A percentile compares a stretch with the other conserved stretches of the same genome.
Evolutionary conservation across 345 rosid species (phyloP).

Genomic region (Aquilaria malaccensis): DNA sequence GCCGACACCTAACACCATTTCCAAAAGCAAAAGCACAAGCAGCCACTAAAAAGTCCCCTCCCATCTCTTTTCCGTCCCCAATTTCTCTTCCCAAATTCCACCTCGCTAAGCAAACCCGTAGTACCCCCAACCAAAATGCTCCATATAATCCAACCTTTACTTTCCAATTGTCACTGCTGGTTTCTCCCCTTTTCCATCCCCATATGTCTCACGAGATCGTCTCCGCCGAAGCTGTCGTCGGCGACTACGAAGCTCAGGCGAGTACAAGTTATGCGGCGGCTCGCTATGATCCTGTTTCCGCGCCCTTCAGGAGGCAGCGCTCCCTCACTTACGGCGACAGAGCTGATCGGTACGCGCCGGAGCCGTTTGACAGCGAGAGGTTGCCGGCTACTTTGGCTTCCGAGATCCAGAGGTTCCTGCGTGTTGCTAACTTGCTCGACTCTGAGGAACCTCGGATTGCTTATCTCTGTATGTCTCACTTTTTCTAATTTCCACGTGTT

Average conservation of each 20-base stretch:
- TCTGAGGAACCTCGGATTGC: slow-evolving; percentile 70
- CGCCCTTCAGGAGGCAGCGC: slow-evolving; percentile 31
- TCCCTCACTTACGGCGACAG: slow-evolving; percentile 32
- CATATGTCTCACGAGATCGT: slow-evolving; percentile 60
- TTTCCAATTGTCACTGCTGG: slow-evolving; percentile 4
- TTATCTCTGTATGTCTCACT: slow-evolving; percentile 51
- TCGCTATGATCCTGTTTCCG: neutral
- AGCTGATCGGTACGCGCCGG: slow-evolving; percentile 26
- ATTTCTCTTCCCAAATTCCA: neutral
- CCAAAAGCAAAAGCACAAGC: no score
- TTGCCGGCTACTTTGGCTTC: slow-evolving; percentile 68
- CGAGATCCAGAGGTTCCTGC: slow-evolving; percentile 77
- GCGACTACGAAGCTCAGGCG: slow-evolving; percentile 9
- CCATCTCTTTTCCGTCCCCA: no score
- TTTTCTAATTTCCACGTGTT: neutral
- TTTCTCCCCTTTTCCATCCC: neutral
- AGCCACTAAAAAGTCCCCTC: no score
- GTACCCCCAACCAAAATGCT: slow-evolving; percentile 5
- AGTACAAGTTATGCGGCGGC: slow-evolving; percentile 15
- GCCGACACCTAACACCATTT: no score
- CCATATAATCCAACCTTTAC: slow-evolving; percentile 13
- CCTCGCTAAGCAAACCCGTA: slow-evolving; percentile 13
- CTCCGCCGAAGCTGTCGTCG: slow-evolving; percentile 45
- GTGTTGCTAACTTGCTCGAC: slow-evolving; percentile 76
- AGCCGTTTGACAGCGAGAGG: slow-evolving; percentile 89